Percentiles rank a stretch among this genome's conserved stretches.
These are phyloP conservation scores for Teratosphaeria gauchensis DNA, from an alignment of 2,329 filamentous ascomycete species.

Conservation along the genomic window DNA sequence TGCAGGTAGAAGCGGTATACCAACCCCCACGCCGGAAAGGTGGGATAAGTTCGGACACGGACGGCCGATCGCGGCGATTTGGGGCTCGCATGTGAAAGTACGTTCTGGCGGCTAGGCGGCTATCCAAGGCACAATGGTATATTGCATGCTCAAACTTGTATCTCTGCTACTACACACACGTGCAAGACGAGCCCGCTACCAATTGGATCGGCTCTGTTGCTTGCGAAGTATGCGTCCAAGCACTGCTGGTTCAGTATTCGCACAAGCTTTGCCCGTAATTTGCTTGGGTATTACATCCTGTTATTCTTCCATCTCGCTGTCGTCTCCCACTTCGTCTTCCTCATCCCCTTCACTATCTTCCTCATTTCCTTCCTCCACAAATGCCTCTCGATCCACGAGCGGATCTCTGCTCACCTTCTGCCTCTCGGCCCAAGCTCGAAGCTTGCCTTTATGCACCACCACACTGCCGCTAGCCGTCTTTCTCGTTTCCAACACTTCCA, in stretches of 20 bases:
- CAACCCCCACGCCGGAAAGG: background rate
- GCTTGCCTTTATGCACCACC: conserved; percentile 46
- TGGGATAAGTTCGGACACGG: background rate
- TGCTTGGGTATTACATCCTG: background rate
- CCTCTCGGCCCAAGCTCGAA: conserved; percentile 57
- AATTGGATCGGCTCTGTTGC: no score
- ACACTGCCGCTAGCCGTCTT: conserved; percentile 43
- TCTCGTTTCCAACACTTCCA: conserved; percentile 57
- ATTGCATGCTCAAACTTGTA: no score
- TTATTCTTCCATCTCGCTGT: background rate
- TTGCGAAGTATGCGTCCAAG: no score
- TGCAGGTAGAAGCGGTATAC: conserved; percentile 1
- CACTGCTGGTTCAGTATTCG: no score
- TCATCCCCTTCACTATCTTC: conserved; percentile 17
- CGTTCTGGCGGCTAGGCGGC: no score
- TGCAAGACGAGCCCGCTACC: no score
- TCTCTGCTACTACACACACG: no score
- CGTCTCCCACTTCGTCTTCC: conserved; percentile 4
- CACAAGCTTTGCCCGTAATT: background rate
- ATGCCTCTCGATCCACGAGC: conserved; percentile 65
- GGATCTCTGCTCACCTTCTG: conserved; percentile 55
- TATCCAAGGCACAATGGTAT: background rate
- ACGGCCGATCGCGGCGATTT: background rate
- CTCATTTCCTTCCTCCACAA: conserved; percentile 56
- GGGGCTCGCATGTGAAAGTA: background rate